Percentiles rank a stretch among this genome's conserved stretches.
Conservation (phyloP, 768 basidiomycete genomes). For the Lepiota brunneoincarnata region DNA sequence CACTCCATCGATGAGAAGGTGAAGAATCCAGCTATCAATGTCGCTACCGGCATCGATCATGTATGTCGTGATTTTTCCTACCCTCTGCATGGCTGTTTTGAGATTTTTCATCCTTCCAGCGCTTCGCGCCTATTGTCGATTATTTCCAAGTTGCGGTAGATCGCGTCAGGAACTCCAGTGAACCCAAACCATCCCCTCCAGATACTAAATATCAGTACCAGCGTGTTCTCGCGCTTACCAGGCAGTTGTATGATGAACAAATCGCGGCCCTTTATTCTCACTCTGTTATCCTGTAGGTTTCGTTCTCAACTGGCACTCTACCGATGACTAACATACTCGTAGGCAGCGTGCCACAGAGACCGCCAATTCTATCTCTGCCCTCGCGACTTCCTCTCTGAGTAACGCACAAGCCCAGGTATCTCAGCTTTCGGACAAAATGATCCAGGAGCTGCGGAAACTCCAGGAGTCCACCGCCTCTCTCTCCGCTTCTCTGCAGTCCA, state of each 20-base stretch:
- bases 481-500: conserved; percentile 38
- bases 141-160: conserved; percentile 60
- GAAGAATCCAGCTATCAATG: conserved; percentile 57
- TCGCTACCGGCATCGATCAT: conserved; percentile 71
- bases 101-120: conserved; percentile 32
- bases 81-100: conserved; percentile 13
- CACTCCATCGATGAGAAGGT: conserved; percentile 53
- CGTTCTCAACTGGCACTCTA: background rate
- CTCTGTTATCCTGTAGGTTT: conserved; percentile 57
- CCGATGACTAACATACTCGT: conserved; percentile 10
- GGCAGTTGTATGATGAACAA: conserved; percentile 64
- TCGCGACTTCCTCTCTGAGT: conserved; percentile 55
- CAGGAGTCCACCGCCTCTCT: conserved; percentile 55
- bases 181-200: conserved; percentile 44
- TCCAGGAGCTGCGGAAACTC: conserved; percentile 63
- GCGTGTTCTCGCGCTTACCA: conserved; percentile 65
- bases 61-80: conserved; percentile 34
- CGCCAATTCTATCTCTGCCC: conserved; percentile 57
- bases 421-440: conserved; percentile 61
- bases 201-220: conserved; percentile 76
- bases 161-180: conserved; percentile 39
- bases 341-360: conserved; percentile 72
- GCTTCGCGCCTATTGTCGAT: conserved; percentile 73
- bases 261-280: conserved; percentile 69
- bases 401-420: conserved; percentile 57